A percentile compares a stretch with the other conserved stretches of the same genome.
Evolutionary conservation across 805 yeast genomes (phyloP).

Genomic region (Komagataella phaffii): DNA sequence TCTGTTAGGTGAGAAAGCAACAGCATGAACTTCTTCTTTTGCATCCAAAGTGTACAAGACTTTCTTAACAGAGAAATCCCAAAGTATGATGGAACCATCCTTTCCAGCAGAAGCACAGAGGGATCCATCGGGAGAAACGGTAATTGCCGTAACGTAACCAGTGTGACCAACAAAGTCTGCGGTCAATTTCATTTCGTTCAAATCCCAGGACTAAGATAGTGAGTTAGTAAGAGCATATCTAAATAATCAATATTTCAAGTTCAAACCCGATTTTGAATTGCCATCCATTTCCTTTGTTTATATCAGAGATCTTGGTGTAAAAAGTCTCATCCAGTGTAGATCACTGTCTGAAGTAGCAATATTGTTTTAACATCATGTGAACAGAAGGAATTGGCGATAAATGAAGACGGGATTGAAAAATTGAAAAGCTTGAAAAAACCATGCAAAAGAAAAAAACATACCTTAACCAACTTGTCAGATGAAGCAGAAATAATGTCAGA

Average conservation of each 20-base stretch:
- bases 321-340: slow-evolving; percentile 83
- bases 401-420: background rate
- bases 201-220: slow-evolving; percentile 76
- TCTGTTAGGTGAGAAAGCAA: slow-evolving; percentile 99
- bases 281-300: background rate
- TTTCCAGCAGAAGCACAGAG: slow-evolving; percentile 99
- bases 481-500: slow-evolving; percentile 91
- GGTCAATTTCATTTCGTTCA: slow-evolving; percentile 67
- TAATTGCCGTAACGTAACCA: slow-evolving; percentile 94
- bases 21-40: slow-evolving; percentile 94
- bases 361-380: slow-evolving; percentile 64
- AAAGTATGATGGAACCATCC: slow-evolving; percentile 96
- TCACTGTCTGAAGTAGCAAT: slow-evolving; percentile 99
- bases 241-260: background rate
- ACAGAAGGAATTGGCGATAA: slow-evolving; percentile 3
- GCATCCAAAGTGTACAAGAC: slow-evolving; percentile 89
- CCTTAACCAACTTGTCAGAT: slow-evolving; percentile 98
- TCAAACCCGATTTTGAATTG: background rate
- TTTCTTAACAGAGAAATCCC: slow-evolving; percentile 84
- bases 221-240: slow-evolving; percentile 4
- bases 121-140: slow-evolving; percentile 99
- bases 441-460: slow-evolving; percentile 37
- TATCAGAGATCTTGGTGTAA: slow-evolving; percentile 99
- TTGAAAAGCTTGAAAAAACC: background rate
- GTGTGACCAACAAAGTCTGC: slow-evolving; percentile 99